A percentile compares a stretch with the other conserved stretches of the same genome.
phyloP scores from a whole-genome alignment of 148 eudicot genomes.

The Silene latifolia region DNA sequence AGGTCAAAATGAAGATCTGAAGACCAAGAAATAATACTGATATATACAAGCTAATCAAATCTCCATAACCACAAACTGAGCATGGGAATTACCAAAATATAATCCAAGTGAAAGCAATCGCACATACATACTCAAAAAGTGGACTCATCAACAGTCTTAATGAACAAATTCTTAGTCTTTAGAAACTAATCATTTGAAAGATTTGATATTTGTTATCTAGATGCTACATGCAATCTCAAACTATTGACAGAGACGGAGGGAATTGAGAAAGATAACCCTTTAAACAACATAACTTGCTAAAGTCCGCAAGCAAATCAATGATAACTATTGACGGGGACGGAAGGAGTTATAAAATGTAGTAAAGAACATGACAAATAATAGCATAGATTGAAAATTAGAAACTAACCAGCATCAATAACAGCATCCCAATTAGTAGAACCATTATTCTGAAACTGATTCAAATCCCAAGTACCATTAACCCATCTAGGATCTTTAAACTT shows the following conservation, averaged over 20 bases:
- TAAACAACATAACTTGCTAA: background rate
- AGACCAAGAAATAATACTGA: background rate
- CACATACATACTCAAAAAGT: background rate
- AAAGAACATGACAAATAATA: no score
- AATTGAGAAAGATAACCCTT: background rate
- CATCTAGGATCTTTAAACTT: slow-evolving; percentile 60
- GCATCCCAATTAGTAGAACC: slow-evolving; percentile 85
- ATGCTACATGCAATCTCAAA: slow-evolving; percentile 11
- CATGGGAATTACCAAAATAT: no score
- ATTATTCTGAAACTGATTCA: slow-evolving; percentile 61
- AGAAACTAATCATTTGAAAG: background rate
- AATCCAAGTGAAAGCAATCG: no score
- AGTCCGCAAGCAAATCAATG: no score
- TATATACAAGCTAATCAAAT: no score
- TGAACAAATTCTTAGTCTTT: background rate
- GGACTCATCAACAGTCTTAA: background rate
- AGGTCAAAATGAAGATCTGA: background rate
- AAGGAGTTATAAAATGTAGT: no score
- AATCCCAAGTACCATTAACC: slow-evolving; percentile 88
- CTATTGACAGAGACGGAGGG: no score
- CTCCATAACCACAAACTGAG: no score
- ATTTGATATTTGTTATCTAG: background rate
- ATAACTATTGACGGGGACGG: no score
- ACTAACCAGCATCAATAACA: slow-evolving; percentile 91
- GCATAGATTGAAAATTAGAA: background rate